These are phyloP conservation scores for Cadophora malorum DNA, from an alignment of 2,329 filamentous ascomycete genomes.

Conservation along the genomic window DNA sequence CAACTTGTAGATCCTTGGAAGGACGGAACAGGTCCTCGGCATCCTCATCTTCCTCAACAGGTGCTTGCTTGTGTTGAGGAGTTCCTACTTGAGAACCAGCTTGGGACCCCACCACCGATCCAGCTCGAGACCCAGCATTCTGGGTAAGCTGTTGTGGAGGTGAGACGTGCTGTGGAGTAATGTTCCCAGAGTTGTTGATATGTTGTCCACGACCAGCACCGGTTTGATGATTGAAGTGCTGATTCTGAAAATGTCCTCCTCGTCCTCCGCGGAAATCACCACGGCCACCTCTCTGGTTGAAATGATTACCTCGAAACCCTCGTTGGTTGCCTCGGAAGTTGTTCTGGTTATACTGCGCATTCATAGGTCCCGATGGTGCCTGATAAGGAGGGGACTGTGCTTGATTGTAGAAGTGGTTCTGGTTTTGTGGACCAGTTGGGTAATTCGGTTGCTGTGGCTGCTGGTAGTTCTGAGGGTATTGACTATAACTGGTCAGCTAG, in stretches of 20 bases:
- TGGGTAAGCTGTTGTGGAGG: slow-evolving; percentile 42
- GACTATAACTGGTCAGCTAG: slow-evolving; percentile 53
- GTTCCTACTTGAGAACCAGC: slow-evolving; percentile 33
- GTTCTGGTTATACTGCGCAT: slow-evolving; percentile 52
- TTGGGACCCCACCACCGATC: slow-evolving; percentile 22
- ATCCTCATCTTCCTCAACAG: slow-evolving; percentile 48
- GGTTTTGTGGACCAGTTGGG: slow-evolving; percentile 58
- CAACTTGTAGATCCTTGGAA: slow-evolving; percentile 68
- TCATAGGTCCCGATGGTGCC: slow-evolving; percentile 60
- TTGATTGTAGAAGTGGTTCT: slow-evolving; percentile 57
- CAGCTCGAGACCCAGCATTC: slow-evolving; percentile 33
- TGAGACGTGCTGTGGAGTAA: slow-evolving; percentile 44
- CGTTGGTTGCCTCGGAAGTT: slow-evolving; percentile 55
- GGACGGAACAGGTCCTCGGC: slow-evolving; percentile 68
- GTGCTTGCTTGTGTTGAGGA: slow-evolving; percentile 45
- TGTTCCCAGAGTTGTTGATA: slow-evolving; percentile 48
- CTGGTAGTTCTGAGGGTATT: slow-evolving; percentile 68
- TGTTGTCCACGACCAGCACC: slow-evolving; percentile 56
- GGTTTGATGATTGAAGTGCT: slow-evolving; percentile 72
- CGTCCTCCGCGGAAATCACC: slow-evolving; percentile 60
- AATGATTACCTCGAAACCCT: slow-evolving; percentile 66
- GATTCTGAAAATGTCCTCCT: slow-evolving; percentile 65
- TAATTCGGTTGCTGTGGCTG: slow-evolving; percentile 62
- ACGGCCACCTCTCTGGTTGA: slow-evolving; percentile 51
- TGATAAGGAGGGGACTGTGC: slow-evolving; percentile 56